Base-by-base conservation (phyloP, 305 asterid genomes). In the Fraxinus albicans region DNA sequence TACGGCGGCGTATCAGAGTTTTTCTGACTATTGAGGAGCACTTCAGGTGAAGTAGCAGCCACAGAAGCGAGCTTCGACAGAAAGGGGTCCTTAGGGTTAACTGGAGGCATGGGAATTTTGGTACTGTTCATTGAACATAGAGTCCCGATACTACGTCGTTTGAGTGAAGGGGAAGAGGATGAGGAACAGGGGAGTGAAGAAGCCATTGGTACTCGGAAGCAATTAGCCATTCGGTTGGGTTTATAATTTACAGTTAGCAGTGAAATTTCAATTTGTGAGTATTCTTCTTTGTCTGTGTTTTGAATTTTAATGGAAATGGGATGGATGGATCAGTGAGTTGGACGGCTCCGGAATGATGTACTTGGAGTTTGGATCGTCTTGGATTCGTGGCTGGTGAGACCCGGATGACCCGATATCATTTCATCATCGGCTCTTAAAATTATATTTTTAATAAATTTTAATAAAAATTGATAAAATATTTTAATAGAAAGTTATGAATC, bases 71-170 rank as follows among this genome's bases (percentile, higher is more conserved):
- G 96, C 89, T 88, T 91, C 23, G 90, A 88, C 10, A 93, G 85
- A 81, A 93, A 93, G 25, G 95, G 97, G 90, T 95, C 97, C 50
- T 89, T 91, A 90, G 95, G 99, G 95, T 93, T 93, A 8, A 92
- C 1, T 1, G 97, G 97, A 84, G 97, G 93, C 85, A 92, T 88
- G 6, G 97, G 95, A 86, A 94, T 84, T 78, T 88, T 92, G 53
- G 90, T 47, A 86, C 87, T 79, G 83, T 79, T 85, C 82, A 83
- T 34, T 36, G 79, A 65, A 77, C 80, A 82, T 6, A 77, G 29
- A 10, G 84, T 58, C 29, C 79, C 34, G 55, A 81, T 80, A 81
- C 89, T 69, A 65, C 89, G 94, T 4, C 94, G 94, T 84, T 80
- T 88, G 8, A 78, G 83, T 0, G 88, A 77, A 31, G 87, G 83